Conservation (phyloP, 805 yeast species). For the Kazachstania viticola region DNA sequence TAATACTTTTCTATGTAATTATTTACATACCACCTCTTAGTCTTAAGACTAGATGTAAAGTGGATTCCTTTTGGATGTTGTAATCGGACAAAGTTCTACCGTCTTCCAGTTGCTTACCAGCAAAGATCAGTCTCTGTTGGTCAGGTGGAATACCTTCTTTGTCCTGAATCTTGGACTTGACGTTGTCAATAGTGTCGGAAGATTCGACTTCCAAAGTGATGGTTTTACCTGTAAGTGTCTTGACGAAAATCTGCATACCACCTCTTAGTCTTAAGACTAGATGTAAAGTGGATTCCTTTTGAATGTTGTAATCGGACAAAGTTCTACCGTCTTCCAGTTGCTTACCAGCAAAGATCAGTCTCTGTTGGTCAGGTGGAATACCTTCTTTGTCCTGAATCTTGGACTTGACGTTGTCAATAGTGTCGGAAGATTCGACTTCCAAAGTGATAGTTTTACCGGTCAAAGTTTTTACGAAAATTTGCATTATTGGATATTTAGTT, state of each 20-base stretch:
- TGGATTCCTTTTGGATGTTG: conserved; percentile 64
- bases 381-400: conserved; percentile 96
- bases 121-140: conserved; percentile 58
- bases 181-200: conserved; percentile 89
- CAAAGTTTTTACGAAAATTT: conserved; percentile 80
- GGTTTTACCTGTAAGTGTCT: conserved; percentile 95
- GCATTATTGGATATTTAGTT: no score
- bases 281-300: conserved; percentile 83
- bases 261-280: conserved; percentile 82
- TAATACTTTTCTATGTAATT: background rate
- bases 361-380: conserved; percentile 93
- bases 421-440: conserved; percentile 85
- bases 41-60: conserved; percentile 60
- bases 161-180: conserved; percentile 67
- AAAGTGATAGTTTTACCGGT: conserved; percentile 86
- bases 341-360: conserved; percentile 92
- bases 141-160: conserved; percentile 66
- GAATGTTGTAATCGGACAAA: conserved; percentile 87
- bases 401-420: conserved; percentile 89
- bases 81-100: conserved; percentile 63
- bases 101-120: conserved; percentile 63
- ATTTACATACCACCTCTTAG: conserved; percentile 55
- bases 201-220: conserved; percentile 92
- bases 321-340: conserved; percentile 95
- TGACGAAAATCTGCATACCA: conserved; percentile 87